Conservation (phyloP, 2,329 filamentous ascomycete species). For the Dichotomopilus funicola region DNA sequence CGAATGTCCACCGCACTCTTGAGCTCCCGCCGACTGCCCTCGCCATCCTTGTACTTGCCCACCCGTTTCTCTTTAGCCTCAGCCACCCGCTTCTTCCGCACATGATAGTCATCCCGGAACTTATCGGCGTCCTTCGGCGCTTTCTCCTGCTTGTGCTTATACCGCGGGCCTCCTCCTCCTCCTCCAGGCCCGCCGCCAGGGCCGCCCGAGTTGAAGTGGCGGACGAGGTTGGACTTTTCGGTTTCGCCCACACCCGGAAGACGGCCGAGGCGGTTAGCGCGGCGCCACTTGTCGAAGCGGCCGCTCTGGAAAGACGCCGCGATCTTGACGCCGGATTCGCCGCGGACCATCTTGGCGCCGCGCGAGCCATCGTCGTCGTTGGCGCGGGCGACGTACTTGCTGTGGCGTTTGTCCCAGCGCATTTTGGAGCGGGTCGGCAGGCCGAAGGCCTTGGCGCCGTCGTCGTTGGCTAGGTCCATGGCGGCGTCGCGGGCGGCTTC, state of each 20-base stretch:
- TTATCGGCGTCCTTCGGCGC: constrained; percentile 93
- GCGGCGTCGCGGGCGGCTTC: constrained; percentile 78
- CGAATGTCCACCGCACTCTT: constrained; percentile 78
- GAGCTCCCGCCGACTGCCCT: constrained; percentile 69
- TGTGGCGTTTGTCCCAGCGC: constrained; percentile 95
- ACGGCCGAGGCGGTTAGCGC: constrained; percentile 70
- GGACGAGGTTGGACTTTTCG: constrained; percentile 47
- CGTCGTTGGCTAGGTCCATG: constrained; percentile 92
- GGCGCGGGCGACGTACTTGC: constrained; percentile 84
- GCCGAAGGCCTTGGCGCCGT: constrained; percentile 71
- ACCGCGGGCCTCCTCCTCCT: constrained; percentile 44
- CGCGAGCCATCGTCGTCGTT: constrained; percentile 94
- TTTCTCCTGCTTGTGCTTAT: constrained; percentile 79
- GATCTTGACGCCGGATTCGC: constrained; percentile 93
- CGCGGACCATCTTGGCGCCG: constrained; percentile 64
- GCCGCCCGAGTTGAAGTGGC: constrained; percentile 19
- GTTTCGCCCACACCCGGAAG: constrained; percentile 77
- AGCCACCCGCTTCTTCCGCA: constrained; percentile 80
- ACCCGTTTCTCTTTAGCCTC: constrained; percentile 81
- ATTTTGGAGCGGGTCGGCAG: constrained; percentile 67
- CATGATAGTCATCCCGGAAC: constrained; percentile 82
- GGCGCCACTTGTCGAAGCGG: constrained; percentile 88
- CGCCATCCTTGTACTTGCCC: constrained; percentile 65
- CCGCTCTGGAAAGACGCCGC: constrained; percentile 89
- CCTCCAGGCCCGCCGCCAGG: constrained; percentile 11